These are phyloP conservation scores for Pontederia paniculata DNA, from an alignment of 176 grass and related monocot genomes.

Conservation along the genomic window DNA sequence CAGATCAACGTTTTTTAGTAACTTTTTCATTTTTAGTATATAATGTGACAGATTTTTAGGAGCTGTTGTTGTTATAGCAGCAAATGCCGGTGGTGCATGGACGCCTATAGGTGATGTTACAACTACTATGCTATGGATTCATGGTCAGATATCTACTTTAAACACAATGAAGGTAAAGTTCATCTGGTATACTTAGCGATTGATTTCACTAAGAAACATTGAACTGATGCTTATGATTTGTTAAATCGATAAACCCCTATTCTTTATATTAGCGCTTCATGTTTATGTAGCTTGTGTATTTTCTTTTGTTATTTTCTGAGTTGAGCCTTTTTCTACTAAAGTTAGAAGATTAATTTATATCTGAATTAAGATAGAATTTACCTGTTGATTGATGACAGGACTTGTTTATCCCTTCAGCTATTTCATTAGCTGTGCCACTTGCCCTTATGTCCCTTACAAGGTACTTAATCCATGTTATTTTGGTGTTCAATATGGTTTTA, in stretches of 20 bases:
- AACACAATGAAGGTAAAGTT: conserved; percentile 64
- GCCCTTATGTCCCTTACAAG: conserved; percentile 82
- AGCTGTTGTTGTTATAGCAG: conserved; percentile 81
- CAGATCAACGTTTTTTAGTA: neutral
- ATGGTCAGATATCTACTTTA: conserved; percentile 79
- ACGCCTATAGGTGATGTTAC: conserved; percentile 99
- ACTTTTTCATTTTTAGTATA: conserved; percentile 11
- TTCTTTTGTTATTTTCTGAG: too few species aligned
- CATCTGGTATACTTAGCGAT: conserved; percentile 7
- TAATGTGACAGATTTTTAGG: conserved; percentile 81
- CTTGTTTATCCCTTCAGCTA: conserved; percentile 66
- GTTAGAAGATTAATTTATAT: too few species aligned
- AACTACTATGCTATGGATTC: conserved; percentile 96
- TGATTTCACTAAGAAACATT: too few species aligned
- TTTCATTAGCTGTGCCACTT: conserved; percentile 69
- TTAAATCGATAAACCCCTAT: too few species aligned
- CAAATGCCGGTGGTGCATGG: conserved; percentile 95
- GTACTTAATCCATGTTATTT: conserved; percentile 33
- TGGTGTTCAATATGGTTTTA: conserved; percentile 9
- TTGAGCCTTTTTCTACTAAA: too few species aligned
- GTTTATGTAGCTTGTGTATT: too few species aligned
- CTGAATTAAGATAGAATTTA: neutral
- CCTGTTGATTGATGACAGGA: conserved; percentile 36
- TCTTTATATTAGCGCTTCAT: too few species aligned
- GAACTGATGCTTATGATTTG: too few species aligned